A percentile compares a stretch with the other conserved stretches of the same genome.
These are phyloP conservation scores for Erythrobasidium hasegawianum DNA, from an alignment of 1,284 basidiomycete species.

Conservation along the genomic window DNA sequence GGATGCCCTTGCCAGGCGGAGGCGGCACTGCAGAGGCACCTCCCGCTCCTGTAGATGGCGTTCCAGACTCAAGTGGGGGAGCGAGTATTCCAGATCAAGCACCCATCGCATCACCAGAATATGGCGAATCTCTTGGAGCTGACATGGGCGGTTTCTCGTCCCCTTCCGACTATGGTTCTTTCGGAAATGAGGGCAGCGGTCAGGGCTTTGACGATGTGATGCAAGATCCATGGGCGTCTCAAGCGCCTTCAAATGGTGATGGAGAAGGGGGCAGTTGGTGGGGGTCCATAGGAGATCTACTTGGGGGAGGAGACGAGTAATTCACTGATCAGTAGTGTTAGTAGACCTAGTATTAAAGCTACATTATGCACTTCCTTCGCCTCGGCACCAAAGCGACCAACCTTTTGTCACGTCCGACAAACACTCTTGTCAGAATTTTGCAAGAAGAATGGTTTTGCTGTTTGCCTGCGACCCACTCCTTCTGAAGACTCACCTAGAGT, in stretches of 20 bases:
- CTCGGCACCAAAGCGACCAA: too few relatives aligned
- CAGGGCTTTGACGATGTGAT: slow-evolving; percentile 35
- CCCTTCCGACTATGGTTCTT: background rate
- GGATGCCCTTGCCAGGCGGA: slow-evolving; percentile 28
- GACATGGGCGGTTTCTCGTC: background rate
- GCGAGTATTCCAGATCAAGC: slow-evolving; percentile 17
- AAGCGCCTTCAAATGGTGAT: slow-evolving; percentile 27
- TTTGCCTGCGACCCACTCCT: too few relatives aligned
- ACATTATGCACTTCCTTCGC: background rate
- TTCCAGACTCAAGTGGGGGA: slow-evolving; percentile 5
- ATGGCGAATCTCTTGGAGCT: slow-evolving; percentile 18
- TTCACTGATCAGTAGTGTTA: background rate
- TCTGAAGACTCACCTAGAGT: too few relatives aligned
- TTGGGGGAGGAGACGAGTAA: background rate
- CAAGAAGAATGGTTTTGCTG: too few relatives aligned
- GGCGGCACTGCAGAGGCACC: slow-evolving; percentile 17
- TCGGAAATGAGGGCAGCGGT: slow-evolving; percentile 8
- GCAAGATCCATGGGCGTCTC: slow-evolving; percentile 43
- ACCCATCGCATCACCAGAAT: slow-evolving; percentile 11
- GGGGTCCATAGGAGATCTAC: background rate
- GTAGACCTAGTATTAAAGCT: background rate
- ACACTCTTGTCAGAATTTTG: too few relatives aligned
- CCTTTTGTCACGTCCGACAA: too few relatives aligned
- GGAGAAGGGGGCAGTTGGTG: slow-evolving; percentile 38
- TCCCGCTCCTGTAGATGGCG: background rate